These are phyloP conservation scores for Backusella circina DNA, from an alignment of 192 early-diverging fungal genomes.

Conservation along the genomic window DNA sequence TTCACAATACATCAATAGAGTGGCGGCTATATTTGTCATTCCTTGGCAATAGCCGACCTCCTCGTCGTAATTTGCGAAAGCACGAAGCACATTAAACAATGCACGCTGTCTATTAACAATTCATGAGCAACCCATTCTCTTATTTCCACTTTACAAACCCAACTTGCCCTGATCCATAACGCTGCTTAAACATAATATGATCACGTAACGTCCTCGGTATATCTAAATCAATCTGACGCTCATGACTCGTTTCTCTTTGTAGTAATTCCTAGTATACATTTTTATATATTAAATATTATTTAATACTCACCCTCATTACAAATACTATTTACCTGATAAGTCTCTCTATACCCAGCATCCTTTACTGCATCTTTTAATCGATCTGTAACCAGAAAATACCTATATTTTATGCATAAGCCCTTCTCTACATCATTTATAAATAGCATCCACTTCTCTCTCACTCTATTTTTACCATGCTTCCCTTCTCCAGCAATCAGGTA, in stretches of 20 bases:
- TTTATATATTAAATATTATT: not conserved
- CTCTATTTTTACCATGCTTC: slow-evolving; percentile 45
- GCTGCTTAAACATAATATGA: slow-evolving; percentile 56
- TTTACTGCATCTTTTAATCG: slow-evolving; percentile 2
- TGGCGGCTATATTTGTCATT: slow-evolving; percentile 76
- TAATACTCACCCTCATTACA: not conserved
- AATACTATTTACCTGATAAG: slow-evolving; percentile 17
- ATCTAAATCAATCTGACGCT: slow-evolving; percentile 58
- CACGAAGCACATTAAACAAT: slow-evolving; percentile 77
- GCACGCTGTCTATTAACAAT: slow-evolving; percentile 57
- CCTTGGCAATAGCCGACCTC: slow-evolving; percentile 90
- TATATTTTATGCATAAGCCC: not conserved
- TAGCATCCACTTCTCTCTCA: not conserved
- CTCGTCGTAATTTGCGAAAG: slow-evolving; percentile 71
- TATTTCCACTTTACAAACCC: not conserved
- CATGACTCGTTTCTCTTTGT: slow-evolving; percentile 35
- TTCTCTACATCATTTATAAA: slow-evolving; percentile 1
- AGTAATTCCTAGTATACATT: slow-evolving; percentile 12
- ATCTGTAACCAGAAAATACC: slow-evolving; percentile 35
- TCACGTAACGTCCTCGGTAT: slow-evolving; percentile 54
- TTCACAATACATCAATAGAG: slow-evolving; percentile 66
- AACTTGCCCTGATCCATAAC: slow-evolving; percentile 55
- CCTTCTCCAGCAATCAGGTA: slow-evolving; percentile 55
- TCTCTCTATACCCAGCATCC: slow-evolving; percentile 14
- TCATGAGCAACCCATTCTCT: not conserved